Evolutionary conservation across 306 rosid species (phyloP).

Genomic region (Vicia villosa): DNA sequence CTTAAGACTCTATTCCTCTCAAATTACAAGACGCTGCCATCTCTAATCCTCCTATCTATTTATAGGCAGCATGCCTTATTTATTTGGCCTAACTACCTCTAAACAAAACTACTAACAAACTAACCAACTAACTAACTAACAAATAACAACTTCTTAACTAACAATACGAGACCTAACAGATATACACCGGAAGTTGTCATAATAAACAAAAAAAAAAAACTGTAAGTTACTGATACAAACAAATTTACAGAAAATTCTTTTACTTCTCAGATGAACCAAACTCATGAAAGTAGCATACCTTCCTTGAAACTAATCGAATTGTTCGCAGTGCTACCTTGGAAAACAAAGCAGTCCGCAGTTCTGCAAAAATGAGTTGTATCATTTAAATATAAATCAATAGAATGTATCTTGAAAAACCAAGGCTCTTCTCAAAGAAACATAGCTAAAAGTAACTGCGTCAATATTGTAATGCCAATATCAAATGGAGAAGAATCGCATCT

Average conservation of each 20-base stretch:
- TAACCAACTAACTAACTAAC: too few relatives aligned
- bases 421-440: conserved; percentile 26
- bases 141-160: too few relatives aligned
- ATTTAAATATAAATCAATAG: conserved; percentile 14
- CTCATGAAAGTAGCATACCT: conserved; percentile 56
- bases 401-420: conserved; percentile 23
- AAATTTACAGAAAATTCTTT: conserved; percentile 16
- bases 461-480: conserved; percentile 24
- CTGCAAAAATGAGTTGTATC: conserved; percentile 54
- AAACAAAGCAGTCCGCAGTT: conserved; percentile 87
- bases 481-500: conserved; percentile 3
- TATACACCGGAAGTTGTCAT: conserved; percentile 10
- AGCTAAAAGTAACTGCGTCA: conserved; percentile 25
- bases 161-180: too few relatives aligned
- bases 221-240: neutral
- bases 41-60: too few relatives aligned
- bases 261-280: conserved; percentile 18
- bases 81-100: too few relatives aligned
- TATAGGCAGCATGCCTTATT: too few relatives aligned
- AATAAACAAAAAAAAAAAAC: conserved; percentile 21
- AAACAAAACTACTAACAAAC: too few relatives aligned
- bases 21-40: too few relatives aligned
- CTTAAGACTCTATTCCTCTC: too few relatives aligned
- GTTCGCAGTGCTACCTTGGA: conserved; percentile 96
- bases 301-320: conserved; percentile 87